Conservation (phyloP, 331 rosid species). For the Malus hybrid region DNA sequence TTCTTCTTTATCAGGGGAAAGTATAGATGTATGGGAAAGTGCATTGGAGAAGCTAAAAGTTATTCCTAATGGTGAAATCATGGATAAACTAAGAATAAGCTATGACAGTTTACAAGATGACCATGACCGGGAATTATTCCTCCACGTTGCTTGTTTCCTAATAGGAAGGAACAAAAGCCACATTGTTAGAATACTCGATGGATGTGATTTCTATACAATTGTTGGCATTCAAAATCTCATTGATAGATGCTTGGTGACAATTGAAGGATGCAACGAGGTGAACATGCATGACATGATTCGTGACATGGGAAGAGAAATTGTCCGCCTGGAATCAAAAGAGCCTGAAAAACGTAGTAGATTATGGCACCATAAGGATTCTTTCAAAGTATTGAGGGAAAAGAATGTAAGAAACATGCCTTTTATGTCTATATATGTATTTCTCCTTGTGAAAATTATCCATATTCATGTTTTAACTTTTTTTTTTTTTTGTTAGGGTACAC, state of each 20-base stretch:
- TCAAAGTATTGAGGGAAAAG: neutral
- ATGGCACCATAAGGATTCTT: neutral
- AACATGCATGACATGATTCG: neutral
- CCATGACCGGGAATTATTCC: neutral
- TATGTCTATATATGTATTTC: neutral
- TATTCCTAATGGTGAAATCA: no score
- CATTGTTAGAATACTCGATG: neutral
- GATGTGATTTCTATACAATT: neutral
- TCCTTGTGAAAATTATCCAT: neutral
- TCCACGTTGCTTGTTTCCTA: conserved; percentile 14
- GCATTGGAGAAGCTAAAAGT: no score
- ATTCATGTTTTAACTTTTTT: rapidly evolving
- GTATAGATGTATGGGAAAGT: no score
- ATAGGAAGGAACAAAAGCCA: neutral
- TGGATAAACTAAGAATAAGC: no score
- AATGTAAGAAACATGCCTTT: neutral
- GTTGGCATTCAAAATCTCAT: neutral
- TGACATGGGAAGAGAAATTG: conserved; percentile 10
- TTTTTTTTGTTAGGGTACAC: neutral
- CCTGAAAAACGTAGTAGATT: neutral
- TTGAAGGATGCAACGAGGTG: rapidly evolving
- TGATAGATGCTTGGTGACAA: neutral
- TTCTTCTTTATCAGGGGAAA: no score
- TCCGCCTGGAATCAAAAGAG: neutral
- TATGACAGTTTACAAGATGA: neutral